Base-by-base conservation (phyloP, 257 asterid species). In the Solanum appendiculatum region DNA sequence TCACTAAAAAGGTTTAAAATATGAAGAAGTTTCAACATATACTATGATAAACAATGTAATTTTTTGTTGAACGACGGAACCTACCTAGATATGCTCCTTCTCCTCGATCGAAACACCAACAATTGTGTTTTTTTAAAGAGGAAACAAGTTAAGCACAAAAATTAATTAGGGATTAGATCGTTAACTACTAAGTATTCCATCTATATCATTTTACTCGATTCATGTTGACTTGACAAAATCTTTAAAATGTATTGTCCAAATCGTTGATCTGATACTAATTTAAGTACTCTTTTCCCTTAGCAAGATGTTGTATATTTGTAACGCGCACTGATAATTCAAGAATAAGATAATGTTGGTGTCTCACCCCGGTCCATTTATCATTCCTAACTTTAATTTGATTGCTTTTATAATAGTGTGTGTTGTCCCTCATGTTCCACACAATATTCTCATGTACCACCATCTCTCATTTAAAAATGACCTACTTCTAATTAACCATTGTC, bases 161-260 rank as follows among this genome's bases (percentile, higher is more conserved):
- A 23, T 23, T 58, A 58, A 58, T 58, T 58, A 6, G 29, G 1
- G 3, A 58, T 58, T 23, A 23, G 7, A 6, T n/a, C 60, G 9
- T 51, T 51, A 20, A 51, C 60, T 18, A 51, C 1, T 2, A 48
- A 48, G 31, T 23, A 0, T 1, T 60, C 3, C 7, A 14, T 9
- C 0, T 14, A 4, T 23, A 23, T 23, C 15, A n/a, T 1, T 9
- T 0, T 23, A 60, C 68, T 60, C 0, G n/a, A 0, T 0, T 4
- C 25, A 54, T 54, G 20, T 20, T 54, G 11, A 54, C 1, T 18
- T 20, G 25, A 54, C 2, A 54, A 54, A 54, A 20, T 7, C 2
- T 18, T 54, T 54, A 18, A 20, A 54, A 54, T 54, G 20, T 54
- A 0, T 60, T 0, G 0, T 23, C 3, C 15, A 60, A 23, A 23